phyloP scores from a whole-genome alignment of 208 protist genomes.

The Angomonas ambiguus region DNA sequence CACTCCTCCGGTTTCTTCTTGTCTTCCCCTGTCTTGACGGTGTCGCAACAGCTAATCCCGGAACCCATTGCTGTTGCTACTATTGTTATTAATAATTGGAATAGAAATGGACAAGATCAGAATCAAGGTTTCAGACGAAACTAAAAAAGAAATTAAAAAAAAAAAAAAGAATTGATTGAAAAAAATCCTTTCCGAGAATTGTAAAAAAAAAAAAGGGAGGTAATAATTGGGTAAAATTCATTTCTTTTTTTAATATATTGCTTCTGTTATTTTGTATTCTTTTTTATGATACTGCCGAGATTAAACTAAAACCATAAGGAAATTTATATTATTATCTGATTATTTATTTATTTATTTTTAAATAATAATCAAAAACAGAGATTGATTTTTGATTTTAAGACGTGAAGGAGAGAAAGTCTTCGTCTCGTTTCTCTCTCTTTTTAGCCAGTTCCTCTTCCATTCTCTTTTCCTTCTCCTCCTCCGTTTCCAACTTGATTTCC shows the following conservation, averaged over 20 bases:
- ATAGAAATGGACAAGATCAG: slow-evolving; percentile 3
- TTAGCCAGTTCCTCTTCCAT: neutral
- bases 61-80: slow-evolving; percentile 6
- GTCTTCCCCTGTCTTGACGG: neutral
- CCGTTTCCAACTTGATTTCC: neutral
- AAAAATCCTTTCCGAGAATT: too few relatives aligned
- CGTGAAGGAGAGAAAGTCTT: neutral
- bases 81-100: neutral
- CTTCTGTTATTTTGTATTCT: neutral
- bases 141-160: too few relatives aligned
- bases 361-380: neutral
- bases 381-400: neutral
- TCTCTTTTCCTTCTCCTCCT: slow-evolving; percentile 7
- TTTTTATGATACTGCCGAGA: too few relatives aligned
- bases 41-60: slow-evolving; percentile 7
- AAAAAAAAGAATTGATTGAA: too few relatives aligned
- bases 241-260: neutral
- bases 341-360: neutral
- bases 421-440: neutral
- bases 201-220: too few relatives aligned
- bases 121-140: neutral
- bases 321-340: neutral
- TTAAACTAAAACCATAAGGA: too few relatives aligned
- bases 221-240: too few relatives aligned
- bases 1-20: slow-evolving; percentile 1